These are phyloP conservation scores for Cyclostephanos tholiformis DNA, from an alignment of 108 stramenopile genomes.

Conservation along the genomic window DNA sequence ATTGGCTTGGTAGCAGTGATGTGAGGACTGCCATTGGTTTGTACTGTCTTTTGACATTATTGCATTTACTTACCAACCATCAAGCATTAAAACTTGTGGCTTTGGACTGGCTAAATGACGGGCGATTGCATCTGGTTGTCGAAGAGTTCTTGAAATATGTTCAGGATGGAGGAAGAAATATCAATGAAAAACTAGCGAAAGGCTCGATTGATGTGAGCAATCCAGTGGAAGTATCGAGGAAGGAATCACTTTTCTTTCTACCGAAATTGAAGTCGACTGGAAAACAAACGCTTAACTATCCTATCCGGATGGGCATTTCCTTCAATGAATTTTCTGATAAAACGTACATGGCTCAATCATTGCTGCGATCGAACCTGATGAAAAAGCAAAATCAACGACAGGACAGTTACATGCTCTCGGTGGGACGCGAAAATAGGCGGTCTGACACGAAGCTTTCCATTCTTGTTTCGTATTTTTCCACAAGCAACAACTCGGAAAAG, in stretches of 20 bases:
- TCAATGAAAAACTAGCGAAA: neutral
- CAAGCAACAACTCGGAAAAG: slow-evolving; percentile 49
- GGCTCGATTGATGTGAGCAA: slow-evolving; percentile 34
- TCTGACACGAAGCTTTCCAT: slow-evolving; percentile 34
- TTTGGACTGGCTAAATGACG: slow-evolving; percentile 70
- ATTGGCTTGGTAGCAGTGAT: slow-evolving; percentile 41
- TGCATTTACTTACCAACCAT: slow-evolving; percentile 71
- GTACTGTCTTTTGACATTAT: slow-evolving; percentile 60
- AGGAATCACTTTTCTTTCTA: slow-evolving; percentile 73
- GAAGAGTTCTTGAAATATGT: slow-evolving; percentile 47
- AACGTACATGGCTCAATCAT: slow-evolving; percentile 18
- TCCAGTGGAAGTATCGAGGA: slow-evolving; percentile 61
- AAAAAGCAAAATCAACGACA: slow-evolving; percentile 21
- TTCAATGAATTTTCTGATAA: slow-evolving; percentile 54
- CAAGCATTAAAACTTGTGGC: slow-evolving; percentile 75
- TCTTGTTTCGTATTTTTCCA: slow-evolving; percentile 50
- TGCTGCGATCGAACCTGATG: slow-evolving; percentile 23
- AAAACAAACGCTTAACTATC: slow-evolving; percentile 21
- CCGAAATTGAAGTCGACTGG: slow-evolving; percentile 28
- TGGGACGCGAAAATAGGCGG: slow-evolving; percentile 16
- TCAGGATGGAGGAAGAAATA: slow-evolving; percentile 3
- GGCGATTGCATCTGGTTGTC: slow-evolving; percentile 60
- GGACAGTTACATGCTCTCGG: slow-evolving; percentile 40
- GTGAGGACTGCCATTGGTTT: slow-evolving; percentile 47
- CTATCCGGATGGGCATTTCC: slow-evolving; percentile 60